Conservation (phyloP, 345 rosid genomes). For the Clausena lansium region DNA sequence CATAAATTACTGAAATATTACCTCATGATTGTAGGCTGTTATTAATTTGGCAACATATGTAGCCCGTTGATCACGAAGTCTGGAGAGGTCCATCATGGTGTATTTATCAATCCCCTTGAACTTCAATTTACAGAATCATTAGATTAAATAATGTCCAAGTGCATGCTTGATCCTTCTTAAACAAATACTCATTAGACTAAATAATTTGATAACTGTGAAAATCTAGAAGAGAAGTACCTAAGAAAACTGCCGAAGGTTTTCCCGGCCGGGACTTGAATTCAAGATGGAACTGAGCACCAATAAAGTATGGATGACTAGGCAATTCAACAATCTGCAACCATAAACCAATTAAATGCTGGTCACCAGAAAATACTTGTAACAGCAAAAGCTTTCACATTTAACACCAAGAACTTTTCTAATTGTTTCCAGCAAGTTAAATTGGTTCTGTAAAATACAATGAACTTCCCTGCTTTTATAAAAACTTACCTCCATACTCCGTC, state of each 20-base stretch:
- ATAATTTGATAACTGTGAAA: background rate
- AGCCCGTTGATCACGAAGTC: no score
- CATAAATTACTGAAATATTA: no score
- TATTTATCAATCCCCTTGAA: no score
- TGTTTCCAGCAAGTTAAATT: background rate
- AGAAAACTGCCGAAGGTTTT: constrained; percentile 82
- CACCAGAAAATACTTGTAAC: background rate
- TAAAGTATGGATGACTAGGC: constrained; percentile 56
- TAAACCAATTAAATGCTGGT: constrained; percentile 8
- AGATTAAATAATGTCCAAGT: no score
- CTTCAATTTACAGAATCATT: no score
- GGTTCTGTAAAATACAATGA: background rate
- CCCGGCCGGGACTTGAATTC: constrained; percentile 97
- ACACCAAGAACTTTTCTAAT: background rate
- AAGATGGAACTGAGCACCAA: constrained; percentile 91
- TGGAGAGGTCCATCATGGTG: no score
- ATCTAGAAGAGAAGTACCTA: constrained; percentile 38
- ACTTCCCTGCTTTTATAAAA: background rate
- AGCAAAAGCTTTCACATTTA: background rate
- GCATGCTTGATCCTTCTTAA: background rate
- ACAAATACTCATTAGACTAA: background rate
- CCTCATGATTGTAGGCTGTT: no score
- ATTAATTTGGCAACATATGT: no score
- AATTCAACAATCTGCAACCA: constrained; percentile 57
- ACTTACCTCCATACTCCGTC: constrained; percentile 72